Percentiles rank a stretch among this genome's conserved stretches.
These are phyloP conservation scores for Sporobolomyces roseus DNA, from an alignment of 768 basidiomycete species.

Conservation along the genomic window DNA sequence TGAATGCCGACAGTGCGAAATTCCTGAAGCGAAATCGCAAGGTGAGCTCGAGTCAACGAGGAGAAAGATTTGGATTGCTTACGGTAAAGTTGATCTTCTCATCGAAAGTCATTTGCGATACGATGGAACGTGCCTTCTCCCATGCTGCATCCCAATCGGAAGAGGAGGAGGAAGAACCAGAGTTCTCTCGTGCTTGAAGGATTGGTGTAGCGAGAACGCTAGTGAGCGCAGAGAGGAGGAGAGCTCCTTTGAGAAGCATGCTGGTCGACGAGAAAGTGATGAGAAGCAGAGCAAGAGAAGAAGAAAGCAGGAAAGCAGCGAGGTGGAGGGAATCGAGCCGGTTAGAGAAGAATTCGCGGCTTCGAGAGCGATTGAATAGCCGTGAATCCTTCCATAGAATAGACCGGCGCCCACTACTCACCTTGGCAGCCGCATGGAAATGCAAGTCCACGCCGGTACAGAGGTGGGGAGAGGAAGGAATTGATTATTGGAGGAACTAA, in stretches of 20 bases:
- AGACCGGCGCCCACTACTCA: background rate
- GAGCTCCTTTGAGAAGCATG: slow-evolving; percentile 11
- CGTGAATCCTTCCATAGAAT: background rate
- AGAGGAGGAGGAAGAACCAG: background rate
- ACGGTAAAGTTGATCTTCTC: slow-evolving; percentile 31
- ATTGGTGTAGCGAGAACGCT: background rate
- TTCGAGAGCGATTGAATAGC: too few relatives aligned
- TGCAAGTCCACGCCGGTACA: background rate
- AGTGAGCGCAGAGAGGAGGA: slow-evolving; percentile 8
- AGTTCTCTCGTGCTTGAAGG: background rate
- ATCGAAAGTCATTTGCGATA: slow-evolving; percentile 16
- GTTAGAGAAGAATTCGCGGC: too few relatives aligned
- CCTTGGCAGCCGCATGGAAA: slow-evolving; percentile 1
- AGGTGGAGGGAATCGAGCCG: too few relatives aligned
- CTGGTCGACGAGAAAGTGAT: too few relatives aligned
- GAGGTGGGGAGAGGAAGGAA: too few relatives aligned
- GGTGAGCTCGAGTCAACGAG: too few relatives aligned
- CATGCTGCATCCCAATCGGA: slow-evolving; percentile 1
- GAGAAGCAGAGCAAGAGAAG: background rate
- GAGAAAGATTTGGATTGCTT: too few relatives aligned
- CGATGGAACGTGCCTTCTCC: slow-evolving; percentile 16
- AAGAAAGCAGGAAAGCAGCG: background rate
- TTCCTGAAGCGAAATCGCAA: too few relatives aligned
- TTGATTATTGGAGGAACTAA: too few relatives aligned
- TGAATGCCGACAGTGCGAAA: background rate